These are phyloP conservation scores for Diddensiella santjacobensis DNA, from an alignment of 805 yeast genomes.

Conservation along the genomic window DNA sequence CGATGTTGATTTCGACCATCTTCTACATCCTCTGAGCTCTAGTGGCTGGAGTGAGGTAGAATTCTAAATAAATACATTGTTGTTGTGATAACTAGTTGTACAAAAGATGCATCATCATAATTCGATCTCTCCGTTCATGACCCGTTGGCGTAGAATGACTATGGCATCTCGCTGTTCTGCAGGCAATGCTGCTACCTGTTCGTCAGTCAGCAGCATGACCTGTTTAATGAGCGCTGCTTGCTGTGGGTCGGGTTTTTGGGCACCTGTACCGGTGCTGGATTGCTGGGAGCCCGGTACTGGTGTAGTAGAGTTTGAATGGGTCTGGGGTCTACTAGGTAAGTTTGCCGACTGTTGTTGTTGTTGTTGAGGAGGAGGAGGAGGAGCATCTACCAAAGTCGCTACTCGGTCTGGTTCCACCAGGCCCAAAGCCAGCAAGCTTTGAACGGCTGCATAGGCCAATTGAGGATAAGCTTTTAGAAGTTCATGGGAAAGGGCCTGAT, in stretches of 20 bases:
- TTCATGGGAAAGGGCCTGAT: conserved; percentile 56
- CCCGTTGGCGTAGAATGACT: conserved; percentile 23
- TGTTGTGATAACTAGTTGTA: not conserved
- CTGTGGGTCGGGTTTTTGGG: conserved; percentile 33
- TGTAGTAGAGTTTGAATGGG: not conserved
- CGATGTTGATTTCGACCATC: not conserved
- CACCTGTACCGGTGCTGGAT: conserved; percentile 18
- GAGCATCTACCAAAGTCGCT: conserved; percentile 23
- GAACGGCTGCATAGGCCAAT: conserved; percentile 76
- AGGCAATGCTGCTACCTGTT: conserved; percentile 48
- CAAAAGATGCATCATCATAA: conserved; percentile 4
- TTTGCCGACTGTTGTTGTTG: conserved; percentile 6
- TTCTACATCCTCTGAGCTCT: not conserved
- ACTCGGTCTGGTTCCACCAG: conserved; percentile 31
- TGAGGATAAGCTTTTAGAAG: conserved; percentile 74
- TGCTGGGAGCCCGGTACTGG: not conserved
- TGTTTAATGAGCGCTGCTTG: conserved; percentile 49
- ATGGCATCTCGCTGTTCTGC: conserved; percentile 47
- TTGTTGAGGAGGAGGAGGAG: conserved; percentile 9
- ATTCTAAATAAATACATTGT: conserved; percentile 1
- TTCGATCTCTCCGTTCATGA: conserved; percentile 26
- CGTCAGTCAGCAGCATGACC: conserved; percentile 50
- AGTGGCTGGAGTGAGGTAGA: conserved; percentile 2
- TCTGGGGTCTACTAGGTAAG: conserved; percentile 2
- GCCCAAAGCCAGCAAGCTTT: conserved; percentile 49